These are phyloP conservation scores for Imleria badia DNA, from an alignment of 768 basidiomycete species.

Conservation along the genomic window DNA sequence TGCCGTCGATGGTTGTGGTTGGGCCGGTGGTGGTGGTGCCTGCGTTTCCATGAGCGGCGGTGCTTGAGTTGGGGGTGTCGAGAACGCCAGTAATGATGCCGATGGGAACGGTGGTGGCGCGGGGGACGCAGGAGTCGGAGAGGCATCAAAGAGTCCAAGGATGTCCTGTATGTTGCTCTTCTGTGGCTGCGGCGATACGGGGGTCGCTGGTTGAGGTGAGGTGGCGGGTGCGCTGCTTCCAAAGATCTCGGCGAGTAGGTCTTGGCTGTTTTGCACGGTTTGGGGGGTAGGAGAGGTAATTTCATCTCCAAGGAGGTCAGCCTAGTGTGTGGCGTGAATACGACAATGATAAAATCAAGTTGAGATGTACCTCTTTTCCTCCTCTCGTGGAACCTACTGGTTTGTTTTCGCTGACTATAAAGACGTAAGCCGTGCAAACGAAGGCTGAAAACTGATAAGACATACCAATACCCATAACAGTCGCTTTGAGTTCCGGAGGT, in stretches of 20 bases:
- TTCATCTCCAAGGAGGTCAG: constrained; percentile 86
- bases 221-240: constrained; percentile 45
- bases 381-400: constrained; percentile 89
- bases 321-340: constrained; percentile 28
- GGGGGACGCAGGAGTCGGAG: constrained; percentile 36
- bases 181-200: constrained; percentile 47
- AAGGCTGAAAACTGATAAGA: constrained; percentile 1
- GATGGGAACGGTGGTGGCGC: constrained; percentile 8
- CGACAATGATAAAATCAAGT: not conserved
- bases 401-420: constrained; percentile 88
- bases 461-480: constrained; percentile 89
- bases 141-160: constrained; percentile 77
- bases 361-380: constrained; percentile 61
- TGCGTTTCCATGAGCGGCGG: constrained; percentile 36
- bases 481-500: constrained; percentile 96
- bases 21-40: constrained; percentile 31
- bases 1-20: constrained; percentile 33
- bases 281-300: constrained; percentile 42
- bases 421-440: constrained; percentile 1
- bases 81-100: constrained; percentile 36
- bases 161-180: constrained; percentile 83
- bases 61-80: constrained; percentile 37
- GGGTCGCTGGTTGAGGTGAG: constrained; percentile 34
- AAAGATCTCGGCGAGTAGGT: constrained; percentile 92
- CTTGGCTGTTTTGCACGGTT: constrained; percentile 65